phyloP scores from a whole-genome alignment of 2,329 filamentous ascomycete species.

The Aspergillus puulaauensis region DNA sequence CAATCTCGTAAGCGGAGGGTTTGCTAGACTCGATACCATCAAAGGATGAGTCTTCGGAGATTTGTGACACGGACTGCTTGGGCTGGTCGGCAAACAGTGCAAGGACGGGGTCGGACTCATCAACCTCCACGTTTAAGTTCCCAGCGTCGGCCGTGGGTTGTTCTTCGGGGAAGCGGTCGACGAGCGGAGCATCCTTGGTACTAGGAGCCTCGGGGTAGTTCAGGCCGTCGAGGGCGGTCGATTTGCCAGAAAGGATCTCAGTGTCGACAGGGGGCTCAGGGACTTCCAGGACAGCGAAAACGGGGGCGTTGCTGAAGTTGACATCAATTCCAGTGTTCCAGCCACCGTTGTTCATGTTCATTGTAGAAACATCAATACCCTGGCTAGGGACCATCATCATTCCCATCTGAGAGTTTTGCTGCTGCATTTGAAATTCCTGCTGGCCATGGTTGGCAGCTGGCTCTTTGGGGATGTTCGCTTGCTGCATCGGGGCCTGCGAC shows the following conservation, averaged over 20 bases:
- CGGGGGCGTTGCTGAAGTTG: slow-evolving; percentile 43
- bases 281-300: slow-evolving; percentile 70
- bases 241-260: slow-evolving; percentile 69
- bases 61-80: slow-evolving; percentile 25
- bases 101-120: slow-evolving; percentile 52
- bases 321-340: slow-evolving; percentile 49
- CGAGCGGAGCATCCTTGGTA: slow-evolving; percentile 50
- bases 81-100: slow-evolving; percentile 53
- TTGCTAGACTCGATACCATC: slow-evolving; percentile 64
- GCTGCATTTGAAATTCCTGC: slow-evolving; percentile 58
- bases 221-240: slow-evolving; percentile 53
- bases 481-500: slow-evolving; percentile 38
- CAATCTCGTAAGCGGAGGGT: slow-evolving; percentile 62
- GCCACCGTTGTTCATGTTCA: slow-evolving; percentile 54
- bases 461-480: slow-evolving; percentile 63
- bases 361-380: slow-evolving; percentile 69
- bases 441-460: slow-evolving; percentile 59
- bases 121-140: slow-evolving; percentile 51
- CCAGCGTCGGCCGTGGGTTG: slow-evolving; percentile 21
- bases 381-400: slow-evolving; percentile 84
- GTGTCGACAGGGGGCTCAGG: slow-evolving; percentile 63
- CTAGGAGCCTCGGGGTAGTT: slow-evolving; percentile 37
- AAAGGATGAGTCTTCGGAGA: slow-evolving; percentile 34
- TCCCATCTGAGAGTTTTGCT: slow-evolving; percentile 60
- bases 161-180: slow-evolving; percentile 40